phyloP scores from a whole-genome alignment of 208 protist species.

The Trypanosoma platydactyli region DNA sequence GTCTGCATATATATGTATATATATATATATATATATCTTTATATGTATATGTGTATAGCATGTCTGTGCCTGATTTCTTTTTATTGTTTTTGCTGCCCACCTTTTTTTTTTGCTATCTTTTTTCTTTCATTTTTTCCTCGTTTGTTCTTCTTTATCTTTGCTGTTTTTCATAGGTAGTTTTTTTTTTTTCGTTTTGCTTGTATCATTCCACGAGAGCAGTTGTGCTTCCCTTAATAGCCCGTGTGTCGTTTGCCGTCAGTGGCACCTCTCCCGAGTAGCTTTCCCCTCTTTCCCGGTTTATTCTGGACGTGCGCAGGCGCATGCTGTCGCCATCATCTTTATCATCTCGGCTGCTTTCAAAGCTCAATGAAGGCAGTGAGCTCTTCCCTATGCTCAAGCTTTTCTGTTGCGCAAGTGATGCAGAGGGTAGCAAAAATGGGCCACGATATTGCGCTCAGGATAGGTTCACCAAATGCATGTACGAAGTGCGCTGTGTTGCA shows the following conservation, averaged over 20 bases:
- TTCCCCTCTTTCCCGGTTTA: not conserved
- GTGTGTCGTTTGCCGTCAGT: slow-evolving; percentile 11
- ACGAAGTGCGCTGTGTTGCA: slow-evolving; percentile 59
- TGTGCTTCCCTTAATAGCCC: not conserved
- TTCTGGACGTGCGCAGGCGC: not conserved
- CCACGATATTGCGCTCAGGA: slow-evolving; percentile 80
- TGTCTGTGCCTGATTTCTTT: too few relatives aligned
- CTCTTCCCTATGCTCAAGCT: slow-evolving; percentile 75
- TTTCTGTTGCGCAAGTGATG: slow-evolving; percentile 73
- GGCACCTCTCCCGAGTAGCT: not conserved
- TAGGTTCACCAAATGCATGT: slow-evolving; percentile 57
- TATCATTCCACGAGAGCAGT: slow-evolving; percentile 12
- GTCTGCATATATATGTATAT: too few relatives aligned
- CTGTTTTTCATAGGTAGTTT: slow-evolving; percentile 1
- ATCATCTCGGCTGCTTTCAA: slow-evolving; percentile 1
- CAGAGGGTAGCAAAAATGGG: slow-evolving; percentile 69
- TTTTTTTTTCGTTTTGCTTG: slow-evolving; percentile 4
- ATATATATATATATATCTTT: too few relatives aligned
- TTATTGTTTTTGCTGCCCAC: not conserved
- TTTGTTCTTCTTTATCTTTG: slow-evolving; percentile 3
- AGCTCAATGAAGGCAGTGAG: slow-evolving; percentile 9
- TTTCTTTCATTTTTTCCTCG: not conserved
- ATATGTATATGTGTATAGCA: too few relatives aligned
- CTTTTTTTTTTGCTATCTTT: not conserved
- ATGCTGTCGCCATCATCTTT: slow-evolving; percentile 18